Conservation (phyloP, 2,329 filamentous ascomycete species). For the Monosporascus sp. region DNA sequence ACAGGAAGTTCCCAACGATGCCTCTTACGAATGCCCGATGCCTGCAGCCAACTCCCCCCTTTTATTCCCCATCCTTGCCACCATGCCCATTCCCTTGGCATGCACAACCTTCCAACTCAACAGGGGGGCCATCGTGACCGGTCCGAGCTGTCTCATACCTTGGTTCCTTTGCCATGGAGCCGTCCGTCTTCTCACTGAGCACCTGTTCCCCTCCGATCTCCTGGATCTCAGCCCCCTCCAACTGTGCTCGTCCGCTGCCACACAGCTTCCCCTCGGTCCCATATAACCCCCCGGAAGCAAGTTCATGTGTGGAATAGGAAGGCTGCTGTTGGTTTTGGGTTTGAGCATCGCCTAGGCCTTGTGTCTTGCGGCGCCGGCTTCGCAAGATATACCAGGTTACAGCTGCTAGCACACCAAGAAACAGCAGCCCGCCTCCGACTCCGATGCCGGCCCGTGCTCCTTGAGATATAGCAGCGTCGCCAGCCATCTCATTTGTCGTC, state of each 20-base stretch:
- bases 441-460: background rate
- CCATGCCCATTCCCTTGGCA: no score
- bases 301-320: no score
- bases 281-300: no score
- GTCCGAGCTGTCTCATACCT: background rate
- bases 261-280: background rate
- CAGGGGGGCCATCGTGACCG: background rate
- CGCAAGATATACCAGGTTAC: background rate
- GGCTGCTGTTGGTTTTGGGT: background rate
- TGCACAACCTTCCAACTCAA: background rate
- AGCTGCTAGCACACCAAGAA: background rate
- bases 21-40: no score
- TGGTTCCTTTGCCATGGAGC: no score
- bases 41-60: no score
- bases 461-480: background rate
- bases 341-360: background rate
- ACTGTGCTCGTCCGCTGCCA: background rate
- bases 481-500: background rate
- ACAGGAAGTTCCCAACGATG: no score
- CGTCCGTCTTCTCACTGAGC: background rate
- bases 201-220: background rate
- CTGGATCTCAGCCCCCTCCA: background rate
- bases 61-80: no score
- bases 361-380: background rate
- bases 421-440: background rate